Evolutionary conservation across 768 basidiomycete species (phyloP), one percentile per base, ranked within the genome.

Genomic region (Trametopsis cervina): DNA sequence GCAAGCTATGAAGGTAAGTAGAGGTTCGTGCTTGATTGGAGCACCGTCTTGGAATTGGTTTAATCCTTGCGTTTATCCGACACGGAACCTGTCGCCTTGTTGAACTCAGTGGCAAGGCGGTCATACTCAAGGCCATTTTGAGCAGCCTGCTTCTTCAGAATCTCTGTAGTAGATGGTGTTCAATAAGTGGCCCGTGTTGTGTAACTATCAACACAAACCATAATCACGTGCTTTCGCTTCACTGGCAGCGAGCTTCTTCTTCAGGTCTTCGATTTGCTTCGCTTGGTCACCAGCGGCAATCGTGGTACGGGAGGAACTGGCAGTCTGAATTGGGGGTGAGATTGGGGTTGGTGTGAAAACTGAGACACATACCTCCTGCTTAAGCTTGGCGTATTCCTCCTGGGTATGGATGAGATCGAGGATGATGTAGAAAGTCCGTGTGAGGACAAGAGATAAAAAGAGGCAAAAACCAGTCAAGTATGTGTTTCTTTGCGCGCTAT

Each of bases 391-490:
- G 60, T 89, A 89, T 58, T 90, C 81, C 56, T 94, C 93, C 65
- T 95, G 90, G 1, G 83, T 78, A 56, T 89, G 83, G 54, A 97
- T 84, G 55, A 96, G 82, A 63, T 97, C 91, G 60, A 93, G 81
- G 40, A 88, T 79, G 64, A 98, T 88, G 63, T 85, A 84, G 72
- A 97, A 97, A 3, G 87, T 89, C 58, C 94, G 84, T 2, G 93
- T 86, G 56, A 97, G 81, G 57, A 96, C 85, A 48, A 98, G 82
- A 7, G 95, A 96, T 18, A 99, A 83, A 83, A 97, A 96, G 40
- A 99, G 76, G 51, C 87, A 90, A 65, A 91, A 93, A 0, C 89
- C 89, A 5, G 93, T 94, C 13, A 97, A 77, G 64, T 97, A 97
- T 50, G 85, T 82, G 63, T 95, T 96, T 47, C 92, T 77, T 63